These are phyloP conservation scores for Thelephora ganbajun DNA, from an alignment of 768 basidiomycete genomes.

Conservation along the genomic window DNA sequence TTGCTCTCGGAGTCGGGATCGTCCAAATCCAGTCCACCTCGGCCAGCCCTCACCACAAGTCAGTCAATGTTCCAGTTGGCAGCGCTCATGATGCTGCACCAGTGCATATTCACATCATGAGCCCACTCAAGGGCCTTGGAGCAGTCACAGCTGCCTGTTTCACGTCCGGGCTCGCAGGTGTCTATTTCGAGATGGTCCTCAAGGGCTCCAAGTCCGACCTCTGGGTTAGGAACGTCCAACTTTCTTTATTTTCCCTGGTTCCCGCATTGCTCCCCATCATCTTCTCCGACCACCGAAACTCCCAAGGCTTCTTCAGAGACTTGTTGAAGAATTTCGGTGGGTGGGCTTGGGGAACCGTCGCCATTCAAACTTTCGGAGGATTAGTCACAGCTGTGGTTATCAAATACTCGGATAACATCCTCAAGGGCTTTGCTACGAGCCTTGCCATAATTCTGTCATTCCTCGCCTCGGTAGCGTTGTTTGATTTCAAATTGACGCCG, in stretches of 20 bases:
- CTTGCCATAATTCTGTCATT: slow-evolving; percentile 91
- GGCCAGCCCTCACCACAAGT: slow-evolving; percentile 14
- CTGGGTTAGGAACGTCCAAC: slow-evolving; percentile 84
- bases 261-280: slow-evolving; percentile 74
- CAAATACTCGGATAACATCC: slow-evolving; percentile 90
- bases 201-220: slow-evolving; percentile 75
- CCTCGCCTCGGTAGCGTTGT: slow-evolving; percentile 82
- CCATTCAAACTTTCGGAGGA: slow-evolving; percentile 84
- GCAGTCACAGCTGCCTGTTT: slow-evolving; percentile 80
- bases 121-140: slow-evolving; percentile 66
- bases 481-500: slow-evolving; percentile 79
- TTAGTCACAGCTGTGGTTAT: slow-evolving; percentile 91
- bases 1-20: slow-evolving; percentile 87
- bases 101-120: slow-evolving; percentile 59
- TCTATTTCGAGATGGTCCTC: slow-evolving; percentile 90
- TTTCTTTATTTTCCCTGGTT: slow-evolving; percentile 79
- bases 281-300: slow-evolving; percentile 17
- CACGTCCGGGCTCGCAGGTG: slow-evolving; percentile 81
- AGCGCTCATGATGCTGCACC: slow-evolving; percentile 55
- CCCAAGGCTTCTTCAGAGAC: slow-evolving; percentile 36
- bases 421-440: slow-evolving; percentile 96
- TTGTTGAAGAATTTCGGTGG: slow-evolving; percentile 79
- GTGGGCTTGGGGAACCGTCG: slow-evolving; percentile 94
- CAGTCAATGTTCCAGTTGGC: slow-evolving; percentile 33
- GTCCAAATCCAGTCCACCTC: slow-evolving; percentile 78